A percentile compares a stretch with the other conserved stretches of the same genome.
These are phyloP conservation scores for Penicillium bovifimosum DNA, from an alignment of 495 filamentous ascomycete genomes.

Conservation along the genomic window DNA sequence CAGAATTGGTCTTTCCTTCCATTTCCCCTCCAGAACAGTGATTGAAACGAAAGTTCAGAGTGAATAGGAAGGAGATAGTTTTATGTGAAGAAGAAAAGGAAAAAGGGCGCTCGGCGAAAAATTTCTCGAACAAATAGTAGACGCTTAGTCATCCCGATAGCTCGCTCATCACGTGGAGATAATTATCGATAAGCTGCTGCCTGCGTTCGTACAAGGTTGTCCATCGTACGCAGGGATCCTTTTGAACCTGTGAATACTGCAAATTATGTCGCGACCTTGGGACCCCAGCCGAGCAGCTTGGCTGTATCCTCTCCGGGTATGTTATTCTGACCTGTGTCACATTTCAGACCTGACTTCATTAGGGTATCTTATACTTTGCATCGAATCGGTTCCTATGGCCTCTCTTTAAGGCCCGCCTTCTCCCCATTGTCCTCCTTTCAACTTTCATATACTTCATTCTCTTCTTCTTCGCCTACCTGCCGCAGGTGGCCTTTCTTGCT, in stretches of 20 bases:
- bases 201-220: not conserved
- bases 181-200: constrained; percentile 43
- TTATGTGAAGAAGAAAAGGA: constrained; percentile 38
- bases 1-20: constrained; percentile 41
- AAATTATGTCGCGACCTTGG: constrained; percentile 20
- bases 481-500: constrained; percentile 58
- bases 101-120: constrained; percentile 22
- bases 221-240: not conserved
- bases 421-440: constrained; percentile 55
- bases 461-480: constrained; percentile 56
- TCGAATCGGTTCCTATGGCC: constrained; percentile 60
- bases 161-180: constrained; percentile 16
- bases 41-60: constrained; percentile 40
- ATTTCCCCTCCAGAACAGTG: constrained; percentile 46
- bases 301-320: constrained; percentile 52
- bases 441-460: constrained; percentile 55
- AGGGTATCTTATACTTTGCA: constrained; percentile 59
- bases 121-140: constrained; percentile 16
- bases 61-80: constrained; percentile 46
- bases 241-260: not conserved
- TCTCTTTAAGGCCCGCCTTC: constrained; percentile 51
- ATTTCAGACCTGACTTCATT: not conserved
- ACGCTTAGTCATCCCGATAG: not conserved
- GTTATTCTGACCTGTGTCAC: not conserved
- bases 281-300: constrained; percentile 42